Base-by-base conservation (phyloP, 2,329 filamentous ascomycete genomes). In the Paracoccidioides lutzii region DNA sequence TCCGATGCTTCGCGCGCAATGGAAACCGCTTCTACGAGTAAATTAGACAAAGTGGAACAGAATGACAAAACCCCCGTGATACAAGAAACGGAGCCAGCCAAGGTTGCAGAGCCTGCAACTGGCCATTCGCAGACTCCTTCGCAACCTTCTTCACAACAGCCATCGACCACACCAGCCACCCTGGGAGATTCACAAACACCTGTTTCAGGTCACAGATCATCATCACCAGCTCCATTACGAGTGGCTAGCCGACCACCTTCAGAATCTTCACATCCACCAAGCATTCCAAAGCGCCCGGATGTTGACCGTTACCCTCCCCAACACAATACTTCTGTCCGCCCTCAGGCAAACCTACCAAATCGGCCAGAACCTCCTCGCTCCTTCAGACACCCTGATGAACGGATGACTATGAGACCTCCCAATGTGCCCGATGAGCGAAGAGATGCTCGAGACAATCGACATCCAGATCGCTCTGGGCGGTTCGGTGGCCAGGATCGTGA, bases 251-350 rank as follows among this genome's bases (percentile, higher is more conserved):
- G 14, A 32, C 64, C 64, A 53, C 62, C 60, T 35, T 59, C 66
- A 2, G 68, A 71, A 41, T 55, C 63, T 43, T 61, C 62, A 10
- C 66, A 64, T 43, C 63, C 63, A 30, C 45, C 64, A 14, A 68
- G 66, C 56, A 63, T 70, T 44, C 68, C 71, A 2, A 71, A 70
- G 59, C 70, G 70, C 9, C 67, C 68, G 33, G 73, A 75, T 33
- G 40, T 65, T 12, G 70, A 71, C n/a, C 65, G 69, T 57, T 58
- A 62, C 14, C 57, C 66, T 8, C 56, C 64, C 22, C 49, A 52
- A 5, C 56, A 59, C 35, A 59, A 56, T 44, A 59, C 64, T 48
- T 63, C 65, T 30, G 51, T 62, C 38, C 69, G 69, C 28, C 63
- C 67, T 28, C 66, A 71, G 55, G 61, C 67, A 5, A 69, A 65